Evolutionary conservation across 345 rosid genomes (phyloP).

Genomic region (Gossypium sturtianum): DNA sequence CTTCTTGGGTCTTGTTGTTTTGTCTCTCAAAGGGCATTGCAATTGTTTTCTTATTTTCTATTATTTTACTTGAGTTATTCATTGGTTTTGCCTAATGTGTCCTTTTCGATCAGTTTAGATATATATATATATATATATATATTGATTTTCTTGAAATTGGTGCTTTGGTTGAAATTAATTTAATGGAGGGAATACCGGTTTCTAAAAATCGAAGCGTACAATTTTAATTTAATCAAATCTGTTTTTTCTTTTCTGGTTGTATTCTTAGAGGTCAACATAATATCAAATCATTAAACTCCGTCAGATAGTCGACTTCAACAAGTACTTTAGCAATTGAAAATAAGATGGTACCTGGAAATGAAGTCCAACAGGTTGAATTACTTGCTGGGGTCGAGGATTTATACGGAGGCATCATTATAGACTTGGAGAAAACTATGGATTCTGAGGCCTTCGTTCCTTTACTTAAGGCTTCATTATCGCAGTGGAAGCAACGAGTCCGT

Average conservation of each 20-base stretch:
- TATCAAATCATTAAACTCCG: constrained; percentile 3
- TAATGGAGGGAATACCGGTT: background rate
- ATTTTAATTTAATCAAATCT: background rate
- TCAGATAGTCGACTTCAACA: constrained; percentile 17
- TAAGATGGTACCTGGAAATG: constrained; percentile 13
- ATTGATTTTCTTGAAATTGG: too few relatives aligned
- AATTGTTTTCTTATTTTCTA: background rate
- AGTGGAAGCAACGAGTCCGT: constrained; percentile 51
- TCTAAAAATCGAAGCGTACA: background rate
- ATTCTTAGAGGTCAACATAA: constrained; percentile 5
- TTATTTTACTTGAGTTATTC: background rate
- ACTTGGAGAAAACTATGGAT: constrained; percentile 39
- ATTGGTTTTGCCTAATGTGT: background rate
- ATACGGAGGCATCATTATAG: constrained; percentile 48
- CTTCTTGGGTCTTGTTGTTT: background rate
- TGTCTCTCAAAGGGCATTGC: background rate
- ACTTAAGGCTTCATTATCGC: constrained; percentile 47
- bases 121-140: too few relatives aligned
- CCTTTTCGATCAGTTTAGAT: background rate
- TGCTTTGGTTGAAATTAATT: background rate
- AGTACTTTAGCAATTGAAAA: constrained; percentile 10
- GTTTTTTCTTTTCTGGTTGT: background rate
- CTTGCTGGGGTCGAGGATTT: constrained; percentile 37
- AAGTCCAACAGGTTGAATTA: constrained; percentile 22
- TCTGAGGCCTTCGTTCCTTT: constrained; percentile 27